These are phyloP conservation scores for Monilinia polystroma DNA, from an alignment of 2,329 filamentous ascomycete species.

Conservation along the genomic window DNA sequence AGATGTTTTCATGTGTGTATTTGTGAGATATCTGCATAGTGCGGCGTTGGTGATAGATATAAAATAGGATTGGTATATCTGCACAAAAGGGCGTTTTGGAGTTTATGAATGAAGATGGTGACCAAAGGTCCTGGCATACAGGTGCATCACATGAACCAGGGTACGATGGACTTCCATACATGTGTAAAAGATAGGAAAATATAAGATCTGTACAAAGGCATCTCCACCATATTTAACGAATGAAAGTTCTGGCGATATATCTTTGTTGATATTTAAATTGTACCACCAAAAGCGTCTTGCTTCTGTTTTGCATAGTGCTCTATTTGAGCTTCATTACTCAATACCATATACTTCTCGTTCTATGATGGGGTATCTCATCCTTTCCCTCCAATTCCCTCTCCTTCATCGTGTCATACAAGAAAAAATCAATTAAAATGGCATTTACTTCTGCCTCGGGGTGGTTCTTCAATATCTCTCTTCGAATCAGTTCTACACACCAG, in stretches of 20 bases:
- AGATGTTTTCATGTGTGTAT: not conserved
- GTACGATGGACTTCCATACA: not conserved
- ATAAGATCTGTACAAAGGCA: slow-evolving; percentile 11
- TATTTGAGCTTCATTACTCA: slow-evolving; percentile 42
- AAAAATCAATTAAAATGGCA: slow-evolving; percentile 94
- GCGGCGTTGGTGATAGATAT: slow-evolving; percentile 19
- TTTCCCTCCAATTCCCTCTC: slow-evolving; percentile 65
- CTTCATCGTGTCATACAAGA: slow-evolving; percentile 93
- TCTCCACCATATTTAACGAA: not conserved
- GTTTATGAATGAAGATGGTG: not conserved
- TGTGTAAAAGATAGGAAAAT: slow-evolving; percentile 13
- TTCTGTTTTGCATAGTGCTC: not conserved
- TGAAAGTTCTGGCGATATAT: not conserved
- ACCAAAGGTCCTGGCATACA: not conserved
- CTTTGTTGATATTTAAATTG: not conserved
- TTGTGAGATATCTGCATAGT: slow-evolving; percentile 18
- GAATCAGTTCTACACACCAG: slow-evolving; percentile 90
- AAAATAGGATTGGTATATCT: slow-evolving; percentile 19
- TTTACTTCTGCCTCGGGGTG: slow-evolving; percentile 75
- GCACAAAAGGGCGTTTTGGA: slow-evolving; percentile 20
- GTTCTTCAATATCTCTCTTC: slow-evolving; percentile 70
- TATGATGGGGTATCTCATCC: slow-evolving; percentile 74
- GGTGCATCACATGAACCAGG: not conserved
- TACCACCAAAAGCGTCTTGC: not conserved
- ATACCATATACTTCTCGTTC: slow-evolving; percentile 94